Evolutionary conservation across 768 basidiomycete genomes (phyloP).

Genomic region (Russula foetens): DNA sequence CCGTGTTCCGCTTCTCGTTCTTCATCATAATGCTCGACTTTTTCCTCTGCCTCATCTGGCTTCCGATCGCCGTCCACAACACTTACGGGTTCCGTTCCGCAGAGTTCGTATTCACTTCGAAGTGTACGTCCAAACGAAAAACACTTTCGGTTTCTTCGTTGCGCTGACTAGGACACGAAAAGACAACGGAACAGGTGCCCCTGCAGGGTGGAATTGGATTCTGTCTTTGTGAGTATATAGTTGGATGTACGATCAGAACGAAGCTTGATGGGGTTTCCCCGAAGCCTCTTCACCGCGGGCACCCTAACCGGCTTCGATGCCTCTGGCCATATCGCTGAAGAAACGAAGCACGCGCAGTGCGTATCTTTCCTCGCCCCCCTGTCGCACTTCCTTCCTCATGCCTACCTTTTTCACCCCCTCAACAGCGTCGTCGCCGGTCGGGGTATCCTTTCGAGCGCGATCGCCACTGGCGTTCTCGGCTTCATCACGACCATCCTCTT

Average conservation of each 20-base stretch:
- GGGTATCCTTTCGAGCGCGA: conserved; percentile 71
- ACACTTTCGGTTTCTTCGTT: too few relatives aligned
- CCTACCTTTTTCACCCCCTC: neutral
- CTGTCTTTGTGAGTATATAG: conserved; percentile 61
- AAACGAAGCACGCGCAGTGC: conserved; percentile 74
- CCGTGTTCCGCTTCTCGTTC: conserved; percentile 70
- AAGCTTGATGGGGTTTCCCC: neutral
- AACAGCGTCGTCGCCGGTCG: conserved; percentile 66
- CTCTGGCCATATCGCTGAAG: conserved; percentile 81
- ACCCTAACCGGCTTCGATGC: conserved; percentile 90
- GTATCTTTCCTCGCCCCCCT: neutral
- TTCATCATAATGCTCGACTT: conserved; percentile 79
- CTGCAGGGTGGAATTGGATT: conserved; percentile 87
- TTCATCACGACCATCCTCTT: conserved; percentile 74
- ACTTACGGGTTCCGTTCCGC: conserved; percentile 87
- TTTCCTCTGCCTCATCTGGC: conserved; percentile 82
- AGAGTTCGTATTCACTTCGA: conserved; percentile 75
- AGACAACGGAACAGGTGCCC: conserved; percentile 89
- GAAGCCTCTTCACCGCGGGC: conserved; percentile 77
- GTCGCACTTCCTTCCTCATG: neutral
- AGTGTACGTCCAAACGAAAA: conserved; percentile 46
- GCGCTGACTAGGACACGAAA: too few relatives aligned
- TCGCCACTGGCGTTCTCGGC: conserved; percentile 74
- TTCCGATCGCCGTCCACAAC: conserved; percentile 82
- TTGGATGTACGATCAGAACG: neutral